Evolutionary conservation across 2,329 filamentous ascomycete genomes (phyloP).

Genomic region (Stagonosporopsis chrysanthemi): DNA sequence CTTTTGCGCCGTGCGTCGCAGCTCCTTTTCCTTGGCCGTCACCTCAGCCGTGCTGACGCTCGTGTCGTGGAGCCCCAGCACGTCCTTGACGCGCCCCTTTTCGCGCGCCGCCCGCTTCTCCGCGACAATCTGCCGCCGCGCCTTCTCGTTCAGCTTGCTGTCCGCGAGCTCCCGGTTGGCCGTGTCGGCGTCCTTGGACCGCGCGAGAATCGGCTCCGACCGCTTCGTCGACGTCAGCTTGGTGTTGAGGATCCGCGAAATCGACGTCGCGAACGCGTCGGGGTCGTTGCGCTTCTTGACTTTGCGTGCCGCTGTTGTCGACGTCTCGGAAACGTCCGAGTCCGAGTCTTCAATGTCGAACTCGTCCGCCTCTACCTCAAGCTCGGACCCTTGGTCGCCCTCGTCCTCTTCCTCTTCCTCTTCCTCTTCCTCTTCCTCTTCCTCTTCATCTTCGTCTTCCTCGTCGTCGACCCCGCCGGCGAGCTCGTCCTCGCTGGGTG

Average conservation of each 20-base stretch:
- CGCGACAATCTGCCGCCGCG: conserved; percentile 77
- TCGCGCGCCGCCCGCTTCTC: conserved; percentile 82
- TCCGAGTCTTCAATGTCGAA: conserved; percentile 44
- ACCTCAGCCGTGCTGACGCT: conserved; percentile 59
- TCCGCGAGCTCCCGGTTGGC: conserved; percentile 77
- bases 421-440: conserved; percentile 12
- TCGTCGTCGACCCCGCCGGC: conserved; percentile 9
- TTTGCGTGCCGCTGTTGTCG: conserved; percentile 45
- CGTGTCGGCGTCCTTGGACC: conserved; percentile 76
- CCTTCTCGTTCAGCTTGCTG: conserved; percentile 80
- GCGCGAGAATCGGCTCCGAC: conserved; percentile 87
- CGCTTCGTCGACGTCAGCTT: conserved; percentile 85
- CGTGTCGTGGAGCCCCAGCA: conserved; percentile 70
- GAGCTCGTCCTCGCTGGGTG: conserved; percentile 33
- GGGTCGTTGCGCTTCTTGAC: conserved; percentile 92
- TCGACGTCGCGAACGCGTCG: conserved; percentile 86
- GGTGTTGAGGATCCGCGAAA: conserved; percentile 89
- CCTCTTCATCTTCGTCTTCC: conserved; percentile 29
- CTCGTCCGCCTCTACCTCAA: conserved; percentile 49
- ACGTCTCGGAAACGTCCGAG: conserved; percentile 43
- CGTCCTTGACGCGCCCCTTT: conserved; percentile 87
- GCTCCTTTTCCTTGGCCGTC: conserved; percentile 75
- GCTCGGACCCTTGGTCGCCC: conserved; percentile 50
- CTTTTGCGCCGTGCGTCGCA: conserved; percentile 88
- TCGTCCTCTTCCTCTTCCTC: conserved; percentile 32